These are phyloP conservation scores for Waltergamsia citrina DNA, from an alignment of 2,329 filamentous ascomycete genomes.

Conservation along the genomic window DNA sequence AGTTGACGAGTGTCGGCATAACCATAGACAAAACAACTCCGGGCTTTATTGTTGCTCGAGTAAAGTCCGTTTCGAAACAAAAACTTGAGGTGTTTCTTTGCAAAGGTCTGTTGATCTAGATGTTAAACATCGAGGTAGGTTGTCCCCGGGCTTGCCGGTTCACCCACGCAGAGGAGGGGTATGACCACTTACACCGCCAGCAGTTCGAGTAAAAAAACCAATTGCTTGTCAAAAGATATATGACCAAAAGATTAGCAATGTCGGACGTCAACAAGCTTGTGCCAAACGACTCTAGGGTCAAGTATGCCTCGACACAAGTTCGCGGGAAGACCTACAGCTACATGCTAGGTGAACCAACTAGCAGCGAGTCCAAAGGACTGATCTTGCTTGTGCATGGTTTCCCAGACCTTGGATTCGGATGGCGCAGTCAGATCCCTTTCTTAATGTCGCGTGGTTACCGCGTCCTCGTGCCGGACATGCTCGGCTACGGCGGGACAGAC, in stretches of 20 bases:
- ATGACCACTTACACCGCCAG: too few relatives aligned
- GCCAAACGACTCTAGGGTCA: conserved; percentile 56
- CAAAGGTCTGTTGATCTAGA: too few relatives aligned
- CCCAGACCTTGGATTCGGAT: conserved; percentile 75
- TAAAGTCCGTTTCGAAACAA: too few relatives aligned
- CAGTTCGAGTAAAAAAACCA: too few relatives aligned
- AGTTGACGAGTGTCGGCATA: too few relatives aligned
- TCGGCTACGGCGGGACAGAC: conserved; percentile 75
- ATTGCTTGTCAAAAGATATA: too few relatives aligned
- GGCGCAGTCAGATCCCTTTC: conserved; percentile 80
- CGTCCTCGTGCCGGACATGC: conserved; percentile 76
- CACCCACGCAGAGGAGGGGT: too few relatives aligned
- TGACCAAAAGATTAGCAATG: background rate
- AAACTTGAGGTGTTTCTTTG: too few relatives aligned
- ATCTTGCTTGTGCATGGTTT: conserved; percentile 62
- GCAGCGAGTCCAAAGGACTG: conserved; percentile 28
- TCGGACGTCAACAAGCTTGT: conserved; percentile 52
- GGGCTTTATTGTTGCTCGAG: too few relatives aligned
- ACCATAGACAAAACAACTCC: too few relatives aligned
- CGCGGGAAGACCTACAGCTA: conserved; percentile 65
- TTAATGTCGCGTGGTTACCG: conserved; percentile 63
- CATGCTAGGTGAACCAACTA: conserved; percentile 41
- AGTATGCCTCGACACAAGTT: conserved; percentile 51
- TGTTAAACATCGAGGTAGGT: too few relatives aligned
- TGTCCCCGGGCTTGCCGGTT: too few relatives aligned